These are phyloP conservation scores for Pleodorina starrii DNA, from an alignment of 139 green algal genomes.

Conservation along the genomic window DNA sequence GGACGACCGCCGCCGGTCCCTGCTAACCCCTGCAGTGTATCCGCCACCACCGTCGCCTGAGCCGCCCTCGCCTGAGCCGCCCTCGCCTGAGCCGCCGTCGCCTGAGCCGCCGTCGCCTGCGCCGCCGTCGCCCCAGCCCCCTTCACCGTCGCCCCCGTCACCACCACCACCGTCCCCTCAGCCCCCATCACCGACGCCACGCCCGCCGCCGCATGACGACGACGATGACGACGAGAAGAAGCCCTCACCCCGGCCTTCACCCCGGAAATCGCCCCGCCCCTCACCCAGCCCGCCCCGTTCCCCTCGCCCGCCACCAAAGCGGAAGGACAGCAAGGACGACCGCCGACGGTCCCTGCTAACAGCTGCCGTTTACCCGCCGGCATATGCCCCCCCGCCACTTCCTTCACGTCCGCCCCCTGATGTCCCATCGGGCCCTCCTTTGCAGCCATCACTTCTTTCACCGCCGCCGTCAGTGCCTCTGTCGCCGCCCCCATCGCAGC, in stretches of 20 bases:
- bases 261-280: neutral
- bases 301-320: neutral
- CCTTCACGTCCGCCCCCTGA: neutral
- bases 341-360: neutral
- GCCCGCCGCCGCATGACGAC: neutral
- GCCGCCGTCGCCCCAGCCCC: neutral
- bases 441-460: no score
- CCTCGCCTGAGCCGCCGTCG: neutral
- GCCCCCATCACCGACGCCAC: neutral
- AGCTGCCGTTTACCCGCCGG: neutral
- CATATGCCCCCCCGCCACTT: neutral
- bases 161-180: neutral
- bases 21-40: neutral
- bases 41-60: no score
- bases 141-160: neutral
- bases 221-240: neutral
- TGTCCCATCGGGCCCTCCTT: no score
- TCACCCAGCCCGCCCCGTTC: neutral
- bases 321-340: neutral
- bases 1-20: neutral
- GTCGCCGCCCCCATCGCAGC: no score
- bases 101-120: neutral
- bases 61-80: neutral
- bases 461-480: no score
- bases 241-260: neutral